A percentile compares a stretch with the other conserved stretches of the same genome.
Conservation (phyloP, 2,329 filamentous ascomycete genomes). For the Fusarium scirpi region DNA sequence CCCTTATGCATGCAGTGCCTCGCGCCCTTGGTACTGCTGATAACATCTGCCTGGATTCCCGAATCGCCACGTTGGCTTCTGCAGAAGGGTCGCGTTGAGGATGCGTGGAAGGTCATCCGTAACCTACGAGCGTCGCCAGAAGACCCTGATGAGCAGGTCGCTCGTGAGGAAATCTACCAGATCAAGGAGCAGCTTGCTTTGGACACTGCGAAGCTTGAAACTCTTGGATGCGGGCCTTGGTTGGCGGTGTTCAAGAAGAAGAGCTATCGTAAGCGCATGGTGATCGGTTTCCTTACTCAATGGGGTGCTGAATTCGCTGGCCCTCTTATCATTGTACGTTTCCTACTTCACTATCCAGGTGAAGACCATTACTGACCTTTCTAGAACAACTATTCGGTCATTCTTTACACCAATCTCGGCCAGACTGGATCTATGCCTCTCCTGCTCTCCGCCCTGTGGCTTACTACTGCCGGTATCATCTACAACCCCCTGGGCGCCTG, state of each 20-base stretch:
- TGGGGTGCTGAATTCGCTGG: slow-evolving; percentile 65
- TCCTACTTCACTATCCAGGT: accelerated
- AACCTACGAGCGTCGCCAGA: slow-evolving; percentile 47
- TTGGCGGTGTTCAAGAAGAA: slow-evolving; percentile 58
- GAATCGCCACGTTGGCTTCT: slow-evolving; percentile 62
- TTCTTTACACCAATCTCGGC: slow-evolving; percentile 55
- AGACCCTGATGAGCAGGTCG: slow-evolving; percentile 55
- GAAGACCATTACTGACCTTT: accelerated
- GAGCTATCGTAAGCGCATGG: slow-evolving; percentile 63
- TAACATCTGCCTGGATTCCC: slow-evolving; percentile 53
- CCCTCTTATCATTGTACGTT: slow-evolving; percentile 61
- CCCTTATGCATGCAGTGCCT: slow-evolving; percentile 57
- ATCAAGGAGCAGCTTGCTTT: slow-evolving; percentile 58
- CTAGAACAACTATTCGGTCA: slow-evolving; percentile 57
- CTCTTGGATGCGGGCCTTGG: slow-evolving; percentile 55
- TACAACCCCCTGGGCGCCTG: slow-evolving; percentile 61
- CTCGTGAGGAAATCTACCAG: slow-evolving; percentile 61
- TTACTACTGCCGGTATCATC: slow-evolving; percentile 61
- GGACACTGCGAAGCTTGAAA: slow-evolving; percentile 56
- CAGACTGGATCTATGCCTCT: slow-evolving; percentile 56
- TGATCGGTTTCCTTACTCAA: slow-evolving; percentile 64
- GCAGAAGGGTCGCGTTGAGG: slow-evolving; percentile 57
- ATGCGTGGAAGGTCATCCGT: slow-evolving; percentile 58
- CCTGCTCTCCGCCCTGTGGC: slow-evolving; percentile 55
- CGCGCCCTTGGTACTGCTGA: slow-evolving; percentile 52